Evolutionary conservation across 176 grass and related monocot species (phyloP).

Genomic region (Hyparrhenia diplandra): DNA sequence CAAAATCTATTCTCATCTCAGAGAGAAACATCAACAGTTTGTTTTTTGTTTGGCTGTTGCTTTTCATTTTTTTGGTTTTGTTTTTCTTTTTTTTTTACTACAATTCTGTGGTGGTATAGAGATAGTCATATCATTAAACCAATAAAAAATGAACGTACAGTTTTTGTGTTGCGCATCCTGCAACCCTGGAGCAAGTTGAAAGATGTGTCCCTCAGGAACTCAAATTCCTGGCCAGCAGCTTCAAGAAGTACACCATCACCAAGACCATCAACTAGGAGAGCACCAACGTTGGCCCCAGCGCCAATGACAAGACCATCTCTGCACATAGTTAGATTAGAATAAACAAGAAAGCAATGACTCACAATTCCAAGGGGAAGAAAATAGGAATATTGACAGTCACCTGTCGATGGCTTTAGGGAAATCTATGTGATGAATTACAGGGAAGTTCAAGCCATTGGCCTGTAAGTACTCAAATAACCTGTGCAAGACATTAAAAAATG

Average conservation of each 20-base stretch:
- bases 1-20: not conserved
- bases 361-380: not conserved
- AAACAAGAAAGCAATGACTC: constrained; percentile 6
- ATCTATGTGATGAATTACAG: constrained; percentile 87
- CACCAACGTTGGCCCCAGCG: constrained; percentile 75
- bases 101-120: not conserved
- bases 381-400: constrained; percentile 24
- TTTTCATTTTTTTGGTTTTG: not conserved
- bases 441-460: constrained; percentile 69
- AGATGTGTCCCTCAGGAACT: constrained; percentile 88
- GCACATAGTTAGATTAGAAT: constrained; percentile 25
- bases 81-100: not conserved
- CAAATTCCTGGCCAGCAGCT: constrained; percentile 75
- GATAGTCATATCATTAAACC: not conserved
- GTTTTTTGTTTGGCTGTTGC: not conserved
- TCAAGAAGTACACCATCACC: constrained; percentile 89
- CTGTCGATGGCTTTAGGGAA: constrained; percentile 63
- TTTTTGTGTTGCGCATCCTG: constrained; percentile 99
- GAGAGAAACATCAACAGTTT: not conserved
- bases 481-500: constrained; percentile 40
- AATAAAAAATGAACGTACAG: constrained; percentile 42
- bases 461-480: constrained; percentile 89
- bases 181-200: constrained; percentile 98
- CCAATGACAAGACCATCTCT: constrained; percentile 95
- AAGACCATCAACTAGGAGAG: constrained; percentile 94